Evolutionary conservation across 805 yeast species (phyloP), one percentile per base, ranked within the genome.

Genomic region (Barnettozyma botsteinii): DNA sequence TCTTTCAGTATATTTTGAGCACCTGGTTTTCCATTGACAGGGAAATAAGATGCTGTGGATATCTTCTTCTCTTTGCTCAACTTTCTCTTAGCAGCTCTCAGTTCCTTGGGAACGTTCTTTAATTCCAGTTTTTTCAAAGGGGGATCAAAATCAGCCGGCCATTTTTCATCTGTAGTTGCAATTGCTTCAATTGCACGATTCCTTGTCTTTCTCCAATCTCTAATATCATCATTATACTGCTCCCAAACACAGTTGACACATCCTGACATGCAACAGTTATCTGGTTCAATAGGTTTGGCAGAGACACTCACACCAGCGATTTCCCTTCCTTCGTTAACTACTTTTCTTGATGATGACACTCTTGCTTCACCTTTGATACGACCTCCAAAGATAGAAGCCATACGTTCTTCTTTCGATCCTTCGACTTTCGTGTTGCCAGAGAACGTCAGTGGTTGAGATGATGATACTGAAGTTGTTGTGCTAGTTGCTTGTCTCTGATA

Each of bases 171-270:
- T 1, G 66, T 61, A 31, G 55, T 50, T 15, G 63, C 61, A n/a
- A 78, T 57, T 10, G 60, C 52, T 59, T 72, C 39, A 43, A 72
- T 83, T 0, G 96, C 96, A 41, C 68, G 58, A 28, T 61, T 62
- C 15, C 95, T 66, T 53, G 68, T 62, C 2, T 47, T 56, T 52
- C 79, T 77, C 96, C 96, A 93, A 25, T 86, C 86, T 47, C 77
- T 80, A 36, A 89, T 54, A 57, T 93, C 98, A 38, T 91, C 97
- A 49, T 83, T 81, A 58, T 77, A 91, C 40, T 85, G 65, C 52
- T 89, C 96, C 98, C 98, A 93, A 2, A 91, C 98, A 61, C 98
- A 91, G 61, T 91, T 88, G 23, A 86, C 79, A 61, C 98, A 91
- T 1, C 98, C 98, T 42, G 93, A 81, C 95, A 88, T 88, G 61